phyloP scores from a whole-genome alignment of 306 rosid genomes.

The Prosopis cineraria region DNA sequence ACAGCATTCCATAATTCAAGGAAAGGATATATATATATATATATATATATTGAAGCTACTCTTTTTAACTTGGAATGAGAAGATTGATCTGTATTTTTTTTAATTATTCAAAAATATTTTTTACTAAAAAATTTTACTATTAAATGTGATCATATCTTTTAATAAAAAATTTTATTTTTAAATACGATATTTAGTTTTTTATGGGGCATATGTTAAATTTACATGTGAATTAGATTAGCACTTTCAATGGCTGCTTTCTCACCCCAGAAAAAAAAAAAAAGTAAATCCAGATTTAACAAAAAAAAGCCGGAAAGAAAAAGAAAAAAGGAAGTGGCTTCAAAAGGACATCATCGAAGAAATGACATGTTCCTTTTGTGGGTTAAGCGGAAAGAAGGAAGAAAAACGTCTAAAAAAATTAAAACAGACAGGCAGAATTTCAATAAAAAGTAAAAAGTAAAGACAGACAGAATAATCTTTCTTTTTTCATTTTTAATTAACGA shows the following conservation, averaged over 20 bases:
- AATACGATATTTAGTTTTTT: no score
- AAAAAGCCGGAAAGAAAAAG: not conserved
- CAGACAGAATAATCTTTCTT: not conserved
- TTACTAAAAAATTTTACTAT: no score
- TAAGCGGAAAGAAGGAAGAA: not conserved
- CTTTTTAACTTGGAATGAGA: not conserved
- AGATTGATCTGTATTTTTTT: no score
- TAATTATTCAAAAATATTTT: no score
- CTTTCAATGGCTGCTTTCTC: not conserved
- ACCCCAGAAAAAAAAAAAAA: not conserved
- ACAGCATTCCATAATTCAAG: not conserved
- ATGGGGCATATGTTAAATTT: no score
- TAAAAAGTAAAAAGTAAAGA: not conserved
- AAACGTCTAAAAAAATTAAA: not conserved
- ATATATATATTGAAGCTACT: no score
- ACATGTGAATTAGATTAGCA: not conserved
- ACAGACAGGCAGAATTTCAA: not conserved
- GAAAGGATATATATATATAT: no score
- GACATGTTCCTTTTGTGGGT: not conserved
- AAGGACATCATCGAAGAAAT: not conserved
- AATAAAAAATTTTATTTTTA: no score
- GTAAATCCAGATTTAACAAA: not conserved
- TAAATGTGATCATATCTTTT: no score
- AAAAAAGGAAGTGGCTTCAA: not conserved
- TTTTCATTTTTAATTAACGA: no score